Evolutionary conservation across 345 rosid species (phyloP).

Genomic region (Euphorbia tirucalli): DNA sequence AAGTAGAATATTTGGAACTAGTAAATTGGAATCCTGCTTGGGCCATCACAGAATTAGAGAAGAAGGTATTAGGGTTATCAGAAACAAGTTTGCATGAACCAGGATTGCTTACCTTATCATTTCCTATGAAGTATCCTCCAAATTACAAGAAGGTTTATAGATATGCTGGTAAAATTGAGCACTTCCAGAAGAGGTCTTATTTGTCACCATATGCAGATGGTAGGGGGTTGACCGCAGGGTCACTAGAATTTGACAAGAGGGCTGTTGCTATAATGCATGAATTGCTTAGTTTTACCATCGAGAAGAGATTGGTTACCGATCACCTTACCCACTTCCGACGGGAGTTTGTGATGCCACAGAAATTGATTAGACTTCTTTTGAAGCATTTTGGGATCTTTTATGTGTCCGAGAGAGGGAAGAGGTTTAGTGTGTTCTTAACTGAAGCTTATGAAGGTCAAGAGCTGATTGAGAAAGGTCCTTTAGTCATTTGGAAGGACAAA

Average conservation of each 20-base stretch:
- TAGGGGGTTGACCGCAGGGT: conserved; percentile 61
- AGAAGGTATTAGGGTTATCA: conserved; percentile 42
- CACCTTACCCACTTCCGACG: conserved; percentile 79
- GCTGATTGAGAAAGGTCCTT: conserved; percentile 58
- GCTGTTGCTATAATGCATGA: conserved; percentile 88
- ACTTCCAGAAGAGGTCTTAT: conserved; percentile 74
- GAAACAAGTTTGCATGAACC: conserved; percentile 44
- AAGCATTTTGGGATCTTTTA: conserved; percentile 89
- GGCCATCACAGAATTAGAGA: conserved; percentile 85
- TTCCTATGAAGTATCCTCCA: conserved; percentile 75
- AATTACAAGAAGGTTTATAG: conserved; percentile 72
- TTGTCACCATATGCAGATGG: conserved; percentile 87
- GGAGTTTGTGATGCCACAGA: conserved; percentile 86
- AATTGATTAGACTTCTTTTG: conserved; percentile 84
- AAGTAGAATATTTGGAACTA: conserved; percentile 60
- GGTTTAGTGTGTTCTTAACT: conserved; percentile 79
- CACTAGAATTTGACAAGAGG: conserved; percentile 84
- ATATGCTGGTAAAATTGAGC: conserved; percentile 70
- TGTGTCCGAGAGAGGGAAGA: conserved; percentile 90
- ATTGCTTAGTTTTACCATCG: conserved; percentile 78
- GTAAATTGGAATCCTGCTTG: conserved; percentile 76
- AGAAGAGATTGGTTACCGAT: conserved; percentile 88
- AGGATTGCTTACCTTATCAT: conserved; percentile 68
- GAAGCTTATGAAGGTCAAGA: conserved; percentile 69
- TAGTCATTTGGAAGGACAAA: conserved; percentile 76